Conservation (phyloP, 768 basidiomycete species). For the Russula griseocarnosa region DNA sequence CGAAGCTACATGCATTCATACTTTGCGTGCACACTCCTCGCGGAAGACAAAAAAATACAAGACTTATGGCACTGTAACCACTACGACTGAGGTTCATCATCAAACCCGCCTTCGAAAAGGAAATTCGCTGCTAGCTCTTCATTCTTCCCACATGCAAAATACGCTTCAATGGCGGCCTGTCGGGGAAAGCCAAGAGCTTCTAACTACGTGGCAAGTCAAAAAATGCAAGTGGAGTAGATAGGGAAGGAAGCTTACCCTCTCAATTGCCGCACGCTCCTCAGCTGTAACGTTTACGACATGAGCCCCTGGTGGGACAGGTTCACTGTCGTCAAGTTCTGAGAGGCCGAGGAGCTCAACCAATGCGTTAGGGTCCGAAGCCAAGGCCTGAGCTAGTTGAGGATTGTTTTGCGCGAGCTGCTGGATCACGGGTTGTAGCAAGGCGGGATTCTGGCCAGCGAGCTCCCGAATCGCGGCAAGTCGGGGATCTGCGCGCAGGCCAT, state of each 20-base stretch:
- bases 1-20: conserved; percentile 9
- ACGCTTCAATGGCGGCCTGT: conserved; percentile 81
- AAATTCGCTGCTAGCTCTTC: conserved; percentile 96
- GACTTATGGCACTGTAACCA: neutral
- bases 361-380: conserved; percentile 69
- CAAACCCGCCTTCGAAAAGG: conserved; percentile 71
- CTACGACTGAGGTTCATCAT: conserved; percentile 36
- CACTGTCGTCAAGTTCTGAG: conserved; percentile 40
- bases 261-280: conserved; percentile 86
- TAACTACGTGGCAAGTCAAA: conserved; percentile 47
- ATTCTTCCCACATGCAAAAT: conserved; percentile 92
- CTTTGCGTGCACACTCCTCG: conserved; percentile 6
- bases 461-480: conserved; percentile 71
- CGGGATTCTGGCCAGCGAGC: conserved; percentile 72
- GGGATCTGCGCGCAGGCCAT: conserved; percentile 50
- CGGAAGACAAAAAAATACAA: conserved; percentile 13
- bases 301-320: conserved; percentile 43
- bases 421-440: conserved; percentile 68
- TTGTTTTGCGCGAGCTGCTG: conserved; percentile 76
- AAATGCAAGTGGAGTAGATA: neutral
- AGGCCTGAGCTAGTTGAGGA: conserved; percentile 64
- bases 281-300: conserved; percentile 73
- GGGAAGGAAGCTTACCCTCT: conserved; percentile 57
- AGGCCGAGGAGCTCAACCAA: conserved; percentile 59
- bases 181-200: conserved; percentile 85